phyloP scores from a whole-genome alignment of 768 basidiomycete species.

The Lentinula aciculospora region DNA sequence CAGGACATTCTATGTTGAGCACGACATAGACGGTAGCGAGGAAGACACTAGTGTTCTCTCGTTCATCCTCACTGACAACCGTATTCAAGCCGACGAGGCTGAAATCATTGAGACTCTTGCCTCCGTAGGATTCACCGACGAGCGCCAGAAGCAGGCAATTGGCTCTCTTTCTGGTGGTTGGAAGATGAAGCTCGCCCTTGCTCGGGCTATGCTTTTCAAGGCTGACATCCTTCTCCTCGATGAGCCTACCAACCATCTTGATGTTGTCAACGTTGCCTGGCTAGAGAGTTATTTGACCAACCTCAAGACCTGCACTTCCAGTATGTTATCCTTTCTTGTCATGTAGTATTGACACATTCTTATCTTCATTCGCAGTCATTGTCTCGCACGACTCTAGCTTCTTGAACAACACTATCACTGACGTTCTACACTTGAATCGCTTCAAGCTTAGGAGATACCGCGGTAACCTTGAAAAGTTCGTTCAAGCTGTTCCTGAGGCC shows the following conservation, averaged over 20 bases:
- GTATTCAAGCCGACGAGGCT: constrained; percentile 61
- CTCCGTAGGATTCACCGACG: constrained; percentile 88
- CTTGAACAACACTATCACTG: constrained; percentile 98
- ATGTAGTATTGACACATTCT: neutral
- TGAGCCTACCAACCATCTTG: constrained; percentile 96
- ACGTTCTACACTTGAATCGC: constrained; percentile 95
- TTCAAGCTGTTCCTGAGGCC: constrained; percentile 92
- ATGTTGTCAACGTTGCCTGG: constrained; percentile 97
- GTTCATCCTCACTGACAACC: constrained; percentile 84
- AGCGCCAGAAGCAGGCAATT: constrained; percentile 80
- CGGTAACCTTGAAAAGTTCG: constrained; percentile 93
- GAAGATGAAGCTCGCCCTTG: constrained; percentile 99
- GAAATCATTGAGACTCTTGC: constrained; percentile 80
- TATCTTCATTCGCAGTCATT: constrained; percentile 54
- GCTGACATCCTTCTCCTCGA: constrained; percentile 95
- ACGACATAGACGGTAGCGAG: constrained; percentile 96
- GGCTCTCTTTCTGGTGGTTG: constrained; percentile 95
- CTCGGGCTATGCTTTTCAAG: constrained; percentile 96
- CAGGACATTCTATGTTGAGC: constrained; percentile 99
- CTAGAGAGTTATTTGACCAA: constrained; percentile 88
- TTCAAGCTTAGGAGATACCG: constrained; percentile 96
- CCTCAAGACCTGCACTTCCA: constrained; percentile 89
- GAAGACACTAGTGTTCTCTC: constrained; percentile 85
- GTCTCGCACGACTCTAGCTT: constrained; percentile 97
- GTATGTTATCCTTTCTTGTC: constrained; percentile 34